Conservation (phyloP, 495 filamentous ascomycete genomes). For the Hypoxylon intermedium region DNA sequence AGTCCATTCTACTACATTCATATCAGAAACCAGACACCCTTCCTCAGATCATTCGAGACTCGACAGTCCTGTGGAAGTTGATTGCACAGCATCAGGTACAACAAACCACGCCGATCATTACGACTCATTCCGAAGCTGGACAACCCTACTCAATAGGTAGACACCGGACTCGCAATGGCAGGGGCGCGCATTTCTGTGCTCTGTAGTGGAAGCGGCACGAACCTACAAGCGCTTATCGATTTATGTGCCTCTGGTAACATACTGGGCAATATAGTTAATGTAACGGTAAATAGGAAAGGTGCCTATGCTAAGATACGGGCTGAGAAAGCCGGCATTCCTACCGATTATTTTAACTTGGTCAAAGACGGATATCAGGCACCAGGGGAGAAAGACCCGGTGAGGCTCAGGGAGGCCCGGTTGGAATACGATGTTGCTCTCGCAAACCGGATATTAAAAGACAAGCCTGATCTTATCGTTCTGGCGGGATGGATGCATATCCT, state of each 20-base stretch:
- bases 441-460: conserved; percentile 61
- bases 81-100: too few species aligned
- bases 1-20: too few species aligned
- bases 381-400: conserved; percentile 58
- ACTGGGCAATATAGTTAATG: conserved; percentile 69
- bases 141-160: too few species aligned
- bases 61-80: too few species aligned
- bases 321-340: conserved; percentile 71
- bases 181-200: conserved; percentile 42
- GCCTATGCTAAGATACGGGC: conserved; percentile 83
- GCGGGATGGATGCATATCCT: conserved; percentile 33
- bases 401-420: conserved; percentile 67
- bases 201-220: conserved; percentile 77
- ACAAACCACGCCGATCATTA: too few species aligned
- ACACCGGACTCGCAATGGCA: conserved; percentile 40
- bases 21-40: too few species aligned
- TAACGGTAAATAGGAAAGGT: conserved; percentile 82
- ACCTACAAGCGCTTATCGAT: conserved; percentile 91
- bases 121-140: too few species aligned
- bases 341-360: conserved; percentile 85
- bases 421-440: conserved; percentile 86
- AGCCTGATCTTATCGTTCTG: conserved; percentile 20
- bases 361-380: conserved; percentile 60
- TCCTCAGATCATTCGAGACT: too few species aligned
- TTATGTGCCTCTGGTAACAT: conserved; percentile 64